Conservation (phyloP, 257 asterid genomes). For the Mitragyna speciosa region DNA sequence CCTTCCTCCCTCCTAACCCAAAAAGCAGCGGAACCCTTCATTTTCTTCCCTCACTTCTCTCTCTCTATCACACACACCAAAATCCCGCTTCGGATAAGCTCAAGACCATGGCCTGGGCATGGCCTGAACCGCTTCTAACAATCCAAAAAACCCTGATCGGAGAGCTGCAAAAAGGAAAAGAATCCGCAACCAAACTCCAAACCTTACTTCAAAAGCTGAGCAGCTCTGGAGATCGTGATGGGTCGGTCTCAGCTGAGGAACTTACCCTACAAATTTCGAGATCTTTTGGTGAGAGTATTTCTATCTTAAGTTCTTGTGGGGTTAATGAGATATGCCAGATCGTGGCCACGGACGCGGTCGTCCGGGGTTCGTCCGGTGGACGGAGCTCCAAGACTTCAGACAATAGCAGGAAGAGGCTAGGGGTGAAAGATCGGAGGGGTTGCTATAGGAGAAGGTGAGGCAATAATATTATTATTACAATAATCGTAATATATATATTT, state of each 20-base stretch:
- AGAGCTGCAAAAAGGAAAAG: slow-evolving; percentile 44
- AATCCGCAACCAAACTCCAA: slow-evolving; percentile 41
- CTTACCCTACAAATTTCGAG: slow-evolving; percentile 34
- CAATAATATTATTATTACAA: not conserved
- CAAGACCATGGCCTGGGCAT: slow-evolving; percentile 8
- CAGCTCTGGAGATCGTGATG: slow-evolving; percentile 14
- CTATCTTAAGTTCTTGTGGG: slow-evolving; percentile 26
- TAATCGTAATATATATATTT: not conserved
- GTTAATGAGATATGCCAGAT: slow-evolving; percentile 27
- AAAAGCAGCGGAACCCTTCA: not conserved
- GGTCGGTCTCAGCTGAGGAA: slow-evolving; percentile 26
- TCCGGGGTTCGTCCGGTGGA: slow-evolving; percentile 27
- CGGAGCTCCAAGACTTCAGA: slow-evolving; percentile 15
- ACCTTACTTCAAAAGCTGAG: slow-evolving; percentile 30
- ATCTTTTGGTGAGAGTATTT: slow-evolving; percentile 45
- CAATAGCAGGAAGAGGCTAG: slow-evolving; percentile 28
- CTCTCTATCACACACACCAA: too few relatives aligned
- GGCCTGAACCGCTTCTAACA: not conserved
- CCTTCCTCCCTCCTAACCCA: slow-evolving; percentile 22
- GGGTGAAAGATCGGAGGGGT: slow-evolving; percentile 58
- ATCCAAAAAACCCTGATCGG: slow-evolving; percentile 21
- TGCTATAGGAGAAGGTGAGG: slow-evolving; percentile 64
- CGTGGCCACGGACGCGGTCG: slow-evolving; percentile 32
- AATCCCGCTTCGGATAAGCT: not conserved
- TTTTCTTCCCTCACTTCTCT: not conserved